Conservation (phyloP, 2,329 filamentous ascomycete species). For the Hypoxylon sp. region DNA sequence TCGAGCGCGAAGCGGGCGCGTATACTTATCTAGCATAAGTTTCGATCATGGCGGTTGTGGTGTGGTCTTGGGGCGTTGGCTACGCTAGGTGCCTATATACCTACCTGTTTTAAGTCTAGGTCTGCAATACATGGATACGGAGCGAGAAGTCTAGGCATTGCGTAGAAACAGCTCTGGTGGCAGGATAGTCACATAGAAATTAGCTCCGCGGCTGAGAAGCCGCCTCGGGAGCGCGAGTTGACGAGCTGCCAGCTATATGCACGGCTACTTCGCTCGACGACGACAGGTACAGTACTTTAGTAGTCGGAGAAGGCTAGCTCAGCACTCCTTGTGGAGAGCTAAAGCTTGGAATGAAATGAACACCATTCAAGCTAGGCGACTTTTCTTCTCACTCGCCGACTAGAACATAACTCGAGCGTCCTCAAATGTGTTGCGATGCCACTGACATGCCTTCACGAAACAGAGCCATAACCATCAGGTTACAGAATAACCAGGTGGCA, state of each 20-base stretch:
- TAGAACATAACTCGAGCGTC: not conserved
- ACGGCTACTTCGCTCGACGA: not conserved
- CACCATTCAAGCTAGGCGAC: not conserved
- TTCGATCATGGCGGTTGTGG: not conserved
- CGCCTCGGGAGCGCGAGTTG: not conserved
- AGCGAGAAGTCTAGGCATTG: not conserved
- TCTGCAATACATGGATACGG: too few species aligned
- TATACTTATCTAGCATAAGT: constrained; percentile 75
- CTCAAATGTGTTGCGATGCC: not conserved
- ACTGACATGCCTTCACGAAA: too few species aligned
- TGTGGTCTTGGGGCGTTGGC: constrained; percentile 5
- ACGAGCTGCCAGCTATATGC: not conserved
- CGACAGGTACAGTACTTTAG: not conserved
- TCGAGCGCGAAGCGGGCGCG: constrained; percentile 77
- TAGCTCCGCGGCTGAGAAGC: not conserved
- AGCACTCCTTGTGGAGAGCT: not conserved
- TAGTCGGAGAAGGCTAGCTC: not conserved
- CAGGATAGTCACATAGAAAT: not conserved
- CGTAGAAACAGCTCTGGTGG: not conserved
- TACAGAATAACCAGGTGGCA: too few species aligned
- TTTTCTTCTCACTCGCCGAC: not conserved
- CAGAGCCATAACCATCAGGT: too few species aligned
- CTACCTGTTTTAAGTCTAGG: too few species aligned
- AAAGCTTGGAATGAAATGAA: not conserved
- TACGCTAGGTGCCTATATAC: too few species aligned